Base-by-base conservation (phyloP, 345 rosid genomes). In the Sapria himalayana region DNA sequence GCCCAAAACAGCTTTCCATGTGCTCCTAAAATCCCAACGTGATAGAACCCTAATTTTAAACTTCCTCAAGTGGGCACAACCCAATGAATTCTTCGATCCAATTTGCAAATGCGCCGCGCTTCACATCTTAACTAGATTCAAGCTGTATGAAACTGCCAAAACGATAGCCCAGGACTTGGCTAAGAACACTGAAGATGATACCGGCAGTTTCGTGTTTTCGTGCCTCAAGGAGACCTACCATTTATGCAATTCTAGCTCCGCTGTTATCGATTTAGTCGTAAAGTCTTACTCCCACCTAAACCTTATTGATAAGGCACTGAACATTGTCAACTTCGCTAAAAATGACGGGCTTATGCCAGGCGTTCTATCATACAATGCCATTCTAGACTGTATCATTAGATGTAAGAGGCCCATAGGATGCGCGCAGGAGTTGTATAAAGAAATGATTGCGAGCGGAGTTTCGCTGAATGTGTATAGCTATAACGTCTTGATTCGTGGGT, bases 271-370 rank as follows among this genome's bases (percentile, higher is more conserved):
- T 60, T 48, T 80, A 55, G 91, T 77, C 29, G 93, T 81, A 46
- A 80, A 85, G 43, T 66, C 85, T 46, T 85, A 74, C 54, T 70
- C 91, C 19, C 60, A 61, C 31, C 23, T 85, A 52, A 56, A 60
- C 38, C 48, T 80, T 45, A 57, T 71, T 15, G 80, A 70, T 44
- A 68, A 80, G 60, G 89, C 85, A 49, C 19, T 66, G 41, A 60
- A 60, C 20, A 50, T 85, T 21, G 58, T 85, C 12, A 55, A 47
- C 60, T 56, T 69, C 17, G 91, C 91, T 13, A 70, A 74, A 42
- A 21, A 37, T 15, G 58, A 70, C 54, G 96, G 93, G 27, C 77
- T 76, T 19, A 77, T 85, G 93, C 96, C 93, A 19, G 96, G 96
- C n/a, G 74, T 76, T 25, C 62, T 85, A 43, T 70, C 93, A 1